These are phyloP conservation scores for Cladochytrium replicatum DNA, from an alignment of 192 early-diverging fungal species.

Conservation along the genomic window DNA sequence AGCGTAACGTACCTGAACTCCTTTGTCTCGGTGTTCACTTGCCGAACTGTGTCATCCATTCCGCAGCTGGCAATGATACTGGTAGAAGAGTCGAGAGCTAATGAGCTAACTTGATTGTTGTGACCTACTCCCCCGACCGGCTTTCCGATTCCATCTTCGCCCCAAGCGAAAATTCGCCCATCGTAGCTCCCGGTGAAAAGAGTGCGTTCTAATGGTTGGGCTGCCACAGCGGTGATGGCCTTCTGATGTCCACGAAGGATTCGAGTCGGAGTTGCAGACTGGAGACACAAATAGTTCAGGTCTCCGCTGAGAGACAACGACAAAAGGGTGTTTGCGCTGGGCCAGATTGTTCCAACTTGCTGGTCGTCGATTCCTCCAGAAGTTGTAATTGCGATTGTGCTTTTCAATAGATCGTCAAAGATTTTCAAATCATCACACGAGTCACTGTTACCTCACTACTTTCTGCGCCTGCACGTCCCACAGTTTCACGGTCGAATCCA, in stretches of 20 bases:
- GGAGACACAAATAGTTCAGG: slow-evolving; percentile 81
- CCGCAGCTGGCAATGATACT: slow-evolving; percentile 50
- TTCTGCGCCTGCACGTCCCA: slow-evolving; percentile 74
- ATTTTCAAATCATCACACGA: slow-evolving; percentile 11
- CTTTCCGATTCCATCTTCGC: slow-evolving; percentile 27
- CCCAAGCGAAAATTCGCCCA: slow-evolving; percentile 72
- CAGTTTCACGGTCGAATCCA: slow-evolving; percentile 77
- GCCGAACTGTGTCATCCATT: slow-evolving; percentile 67
- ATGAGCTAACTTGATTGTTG: slow-evolving; percentile 69
- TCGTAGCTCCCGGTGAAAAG: slow-evolving; percentile 88
- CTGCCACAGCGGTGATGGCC: slow-evolving; percentile 69
- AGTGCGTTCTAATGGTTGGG: slow-evolving; percentile 33
- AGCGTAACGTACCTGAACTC: slow-evolving; percentile 26
- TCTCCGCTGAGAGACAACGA: slow-evolving; percentile 76
- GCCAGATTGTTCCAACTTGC: slow-evolving; percentile 92
- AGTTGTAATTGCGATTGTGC: slow-evolving; percentile 8
- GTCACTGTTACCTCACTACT: slow-evolving; percentile 45
- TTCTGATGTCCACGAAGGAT: slow-evolving; percentile 71
- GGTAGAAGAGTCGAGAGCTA: too few relatives aligned
- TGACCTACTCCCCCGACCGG: slow-evolving; percentile 56
- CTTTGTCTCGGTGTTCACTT: slow-evolving; percentile 13
- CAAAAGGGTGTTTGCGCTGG: slow-evolving; percentile 59
- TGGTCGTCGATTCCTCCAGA: slow-evolving; percentile 53
- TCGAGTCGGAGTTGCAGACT: background rate
- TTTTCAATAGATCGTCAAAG: slow-evolving; percentile 3